Base-by-base conservation (phyloP, 129 eudicot species). In the Chrysanthemum makinoi region DNA sequence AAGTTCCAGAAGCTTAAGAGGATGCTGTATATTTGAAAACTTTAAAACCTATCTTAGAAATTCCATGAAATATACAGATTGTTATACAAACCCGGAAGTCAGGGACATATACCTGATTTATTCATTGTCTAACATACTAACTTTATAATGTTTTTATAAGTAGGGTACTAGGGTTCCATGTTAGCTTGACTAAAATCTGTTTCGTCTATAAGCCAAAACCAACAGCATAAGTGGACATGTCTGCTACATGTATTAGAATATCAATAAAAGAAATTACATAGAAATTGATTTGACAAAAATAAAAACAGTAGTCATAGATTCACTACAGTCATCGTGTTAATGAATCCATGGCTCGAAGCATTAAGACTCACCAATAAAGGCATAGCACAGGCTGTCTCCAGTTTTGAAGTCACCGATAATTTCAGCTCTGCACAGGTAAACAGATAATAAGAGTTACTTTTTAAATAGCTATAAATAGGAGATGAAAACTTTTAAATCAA, bases 301-400 rank as follows among this genome's bases (percentile, higher is more conserved):
- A 10, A 52, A 28, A 68, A 14, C 9, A 55, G 10, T 10, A 55
- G 33, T 22, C 48, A 46, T 24, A 44, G 68, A 30, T 46, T n/a
- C 50, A 59, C 10, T 33, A 65, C 54, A 22, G 24, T 22, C 24
- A 22, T 22, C 24, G 24, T 22, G 24, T 22, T 20, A 28, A 60
- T 1, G 15, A 12, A 55, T 12, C 22, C 8, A 51, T 13, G 17
- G 56, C 17, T 64, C 7, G 5, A 60, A 62, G 46, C 22, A 62
- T 48, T 60, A 51, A 14, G 19, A 79, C 95, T 83, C 70, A 89
- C 96, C 99, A 55, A 95, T 83, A 77, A 95, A 95, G 61, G 99
- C 99, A 80, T 95, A 95, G 87, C 99, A 95, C 74, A 90, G 75
- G 70, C 99, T 95, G 75, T 90, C 97, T 24, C 96, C 96, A 54